A percentile compares a stretch with the other conserved stretches of the same genome.
phyloP scores from a whole-genome alignment of 202 grass and related monocot species.

The Elaeis oleifera region DNA sequence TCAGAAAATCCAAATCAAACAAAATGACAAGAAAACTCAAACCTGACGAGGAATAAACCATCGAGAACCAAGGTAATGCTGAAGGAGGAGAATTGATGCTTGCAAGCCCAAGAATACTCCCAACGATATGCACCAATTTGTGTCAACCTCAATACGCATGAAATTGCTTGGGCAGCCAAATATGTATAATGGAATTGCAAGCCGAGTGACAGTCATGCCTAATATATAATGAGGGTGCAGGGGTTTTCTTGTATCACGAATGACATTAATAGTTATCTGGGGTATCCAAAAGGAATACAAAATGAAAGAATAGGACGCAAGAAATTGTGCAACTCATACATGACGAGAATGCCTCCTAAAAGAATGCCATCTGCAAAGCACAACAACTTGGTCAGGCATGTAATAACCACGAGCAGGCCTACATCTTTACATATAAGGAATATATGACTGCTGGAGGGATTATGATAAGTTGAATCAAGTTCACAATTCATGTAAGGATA shows the following conservation, averaged over 20 bases:
- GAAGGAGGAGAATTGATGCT: constrained; percentile 67
- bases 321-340: constrained; percentile 93
- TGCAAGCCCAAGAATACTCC: constrained; percentile 62
- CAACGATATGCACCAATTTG: constrained; percentile 78
- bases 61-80: constrained; percentile 93
- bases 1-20: neutral
- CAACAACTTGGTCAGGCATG: constrained; percentile 6
- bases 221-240: constrained; percentile 90
- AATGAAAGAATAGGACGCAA: constrained; percentile 59
- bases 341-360: constrained; percentile 88
- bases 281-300: constrained; percentile 96
- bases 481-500: no score
- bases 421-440: no score
- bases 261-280: constrained; percentile 85
- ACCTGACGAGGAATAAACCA: constrained; percentile 99
- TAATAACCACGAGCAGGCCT: no score
- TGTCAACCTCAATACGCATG: constrained; percentile 68
- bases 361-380: constrained; percentile 87
- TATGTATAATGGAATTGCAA: constrained; percentile 82
- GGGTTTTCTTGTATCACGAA: constrained; percentile 91
- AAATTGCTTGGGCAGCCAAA: constrained; percentile 98
- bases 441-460: no score
- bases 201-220: constrained; percentile 74
- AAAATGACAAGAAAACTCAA: constrained; percentile 11
- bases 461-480: no score